Conservation (phyloP, 2,329 filamentous ascomycete genomes). For the Monosporascus sp. region DNA sequence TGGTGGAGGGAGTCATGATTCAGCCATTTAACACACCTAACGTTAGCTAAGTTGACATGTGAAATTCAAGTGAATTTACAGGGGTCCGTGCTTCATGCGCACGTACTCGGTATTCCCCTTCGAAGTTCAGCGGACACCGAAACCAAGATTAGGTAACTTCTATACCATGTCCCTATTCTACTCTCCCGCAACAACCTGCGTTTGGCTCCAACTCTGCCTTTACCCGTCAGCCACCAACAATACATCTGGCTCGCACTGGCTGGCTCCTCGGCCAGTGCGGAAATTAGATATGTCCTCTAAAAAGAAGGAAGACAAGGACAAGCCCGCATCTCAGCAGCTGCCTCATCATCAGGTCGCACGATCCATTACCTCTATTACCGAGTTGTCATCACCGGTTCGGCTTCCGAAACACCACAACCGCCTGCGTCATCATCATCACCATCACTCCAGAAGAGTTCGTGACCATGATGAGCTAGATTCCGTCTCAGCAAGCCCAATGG, state of each 20-base stretch:
- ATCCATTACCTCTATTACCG: slow-evolving; percentile 53
- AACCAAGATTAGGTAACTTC: too few relatives aligned
- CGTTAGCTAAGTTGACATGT: not conserved
- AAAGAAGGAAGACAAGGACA: slow-evolving; percentile 21
- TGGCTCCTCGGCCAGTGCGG: not conserved
- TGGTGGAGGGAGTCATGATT: too few relatives aligned
- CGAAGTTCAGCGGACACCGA: not conserved
- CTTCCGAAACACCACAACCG: slow-evolving; percentile 16
- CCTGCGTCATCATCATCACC: slow-evolving; percentile 31
- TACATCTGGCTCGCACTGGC: not conserved
- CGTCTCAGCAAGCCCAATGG: slow-evolving; percentile 23
- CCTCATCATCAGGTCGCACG: slow-evolving; percentile 49
- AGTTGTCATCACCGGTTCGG: slow-evolving; percentile 44
- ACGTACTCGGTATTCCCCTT: not conserved
- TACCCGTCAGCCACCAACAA: not conserved
- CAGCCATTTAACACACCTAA: not conserved
- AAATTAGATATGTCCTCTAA: slow-evolving; percentile 25
- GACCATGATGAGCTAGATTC: slow-evolving; percentile 27
- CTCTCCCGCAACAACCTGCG: not conserved
- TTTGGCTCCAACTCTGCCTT: not conserved
- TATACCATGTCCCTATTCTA: not conserved
- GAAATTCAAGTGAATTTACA: not conserved
- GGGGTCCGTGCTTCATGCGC: not conserved
- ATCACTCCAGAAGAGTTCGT: slow-evolving; percentile 30
- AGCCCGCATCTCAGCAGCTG: slow-evolving; percentile 29